A percentile compares a stretch with the other conserved stretches of the same genome.
Conservation (phyloP, 1,139 yeast species). For the Geotrichum macrosporum region DNA sequence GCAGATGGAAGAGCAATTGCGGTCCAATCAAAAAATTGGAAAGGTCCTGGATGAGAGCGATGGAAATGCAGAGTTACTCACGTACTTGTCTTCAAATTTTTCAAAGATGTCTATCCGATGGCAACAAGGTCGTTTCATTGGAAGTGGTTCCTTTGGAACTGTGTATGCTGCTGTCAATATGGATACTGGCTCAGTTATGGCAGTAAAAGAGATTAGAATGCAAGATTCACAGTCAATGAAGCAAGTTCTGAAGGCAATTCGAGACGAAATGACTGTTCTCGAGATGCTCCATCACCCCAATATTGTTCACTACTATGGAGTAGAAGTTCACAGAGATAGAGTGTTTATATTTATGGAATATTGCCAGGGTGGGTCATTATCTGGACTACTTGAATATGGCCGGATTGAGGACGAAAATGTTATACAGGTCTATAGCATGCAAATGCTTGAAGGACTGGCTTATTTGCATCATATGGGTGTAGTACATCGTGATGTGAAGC, state of each 20-base stretch:
- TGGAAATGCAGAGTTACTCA: conserved; percentile 80
- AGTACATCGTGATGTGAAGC: conserved; percentile 94
- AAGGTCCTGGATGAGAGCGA: conserved; percentile 84
- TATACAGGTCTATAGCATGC: conserved; percentile 83
- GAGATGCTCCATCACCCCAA: conserved; percentile 95
- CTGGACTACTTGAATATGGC: conserved; percentile 79
- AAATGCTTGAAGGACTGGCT: conserved; percentile 92
- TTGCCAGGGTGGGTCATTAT: conserved; percentile 94
- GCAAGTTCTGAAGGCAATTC: conserved; percentile 80
- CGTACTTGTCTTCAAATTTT: conserved; percentile 82
- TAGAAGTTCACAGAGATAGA: conserved; percentile 92
- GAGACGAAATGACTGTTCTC: conserved; percentile 93
- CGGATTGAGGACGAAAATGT: conserved; percentile 94
- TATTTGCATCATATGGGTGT: conserved; percentile 94
- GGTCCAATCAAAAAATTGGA: conserved; percentile 60
- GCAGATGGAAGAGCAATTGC: conserved; percentile 54
- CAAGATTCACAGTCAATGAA: conserved; percentile 85
- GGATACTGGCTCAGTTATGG: conserved; percentile 95
- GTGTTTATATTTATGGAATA: conserved; percentile 96
- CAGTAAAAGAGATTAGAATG: conserved; percentile 90
- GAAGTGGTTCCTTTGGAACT: conserved; percentile 94
- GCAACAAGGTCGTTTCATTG: conserved; percentile 93
- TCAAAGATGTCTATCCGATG: conserved; percentile 90
- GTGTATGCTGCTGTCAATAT: conserved; percentile 89
- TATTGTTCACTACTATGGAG: conserved; percentile 93